A percentile compares a stretch with the other conserved stretches of the same genome.
phyloP scores from a whole-genome alignment of 495 filamentous ascomycete genomes.

The Arthonia radiata region DNA sequence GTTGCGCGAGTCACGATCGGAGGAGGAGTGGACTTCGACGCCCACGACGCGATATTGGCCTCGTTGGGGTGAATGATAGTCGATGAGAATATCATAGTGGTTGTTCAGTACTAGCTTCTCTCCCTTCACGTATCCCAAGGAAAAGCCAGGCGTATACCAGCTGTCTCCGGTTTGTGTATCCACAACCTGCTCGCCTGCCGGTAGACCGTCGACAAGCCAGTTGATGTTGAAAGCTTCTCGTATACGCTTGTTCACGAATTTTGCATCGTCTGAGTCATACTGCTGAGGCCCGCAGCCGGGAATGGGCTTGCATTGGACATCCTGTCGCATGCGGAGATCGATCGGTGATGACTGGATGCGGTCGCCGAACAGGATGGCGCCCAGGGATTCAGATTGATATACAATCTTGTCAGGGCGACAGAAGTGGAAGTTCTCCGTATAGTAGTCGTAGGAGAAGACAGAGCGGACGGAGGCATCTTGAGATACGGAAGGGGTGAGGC shows the following conservation, averaged over 20 bases:
- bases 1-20: constrained; percentile 31
- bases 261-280: constrained; percentile 41
- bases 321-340: constrained; percentile 56
- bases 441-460: constrained; percentile 90
- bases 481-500: constrained; percentile 63
- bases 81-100: constrained; percentile 82
- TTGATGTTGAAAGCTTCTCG: constrained; percentile 67
- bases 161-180: constrained; percentile 47
- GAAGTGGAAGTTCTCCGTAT: constrained; percentile 64
- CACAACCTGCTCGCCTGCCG: constrained; percentile 51
- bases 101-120: constrained; percentile 48
- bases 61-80: constrained; percentile 52
- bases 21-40: constrained; percentile 60
- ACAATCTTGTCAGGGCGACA: constrained; percentile 53
- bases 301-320: constrained; percentile 64
- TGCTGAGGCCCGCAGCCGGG: constrained; percentile 28
- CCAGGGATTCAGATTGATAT: constrained; percentile 67
- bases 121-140: constrained; percentile 36
- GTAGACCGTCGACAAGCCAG: constrained; percentile 85
- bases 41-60: constrained; percentile 70
- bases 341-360: constrained; percentile 82
- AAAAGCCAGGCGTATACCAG: constrained; percentile 75
- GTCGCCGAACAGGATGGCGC: constrained; percentile 91
- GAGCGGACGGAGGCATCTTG: constrained; percentile 49
- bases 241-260: constrained; percentile 66